phyloP scores from a whole-genome alignment of 2,329 filamentous ascomycete species.

The Orbilia oligospora region DNA sequence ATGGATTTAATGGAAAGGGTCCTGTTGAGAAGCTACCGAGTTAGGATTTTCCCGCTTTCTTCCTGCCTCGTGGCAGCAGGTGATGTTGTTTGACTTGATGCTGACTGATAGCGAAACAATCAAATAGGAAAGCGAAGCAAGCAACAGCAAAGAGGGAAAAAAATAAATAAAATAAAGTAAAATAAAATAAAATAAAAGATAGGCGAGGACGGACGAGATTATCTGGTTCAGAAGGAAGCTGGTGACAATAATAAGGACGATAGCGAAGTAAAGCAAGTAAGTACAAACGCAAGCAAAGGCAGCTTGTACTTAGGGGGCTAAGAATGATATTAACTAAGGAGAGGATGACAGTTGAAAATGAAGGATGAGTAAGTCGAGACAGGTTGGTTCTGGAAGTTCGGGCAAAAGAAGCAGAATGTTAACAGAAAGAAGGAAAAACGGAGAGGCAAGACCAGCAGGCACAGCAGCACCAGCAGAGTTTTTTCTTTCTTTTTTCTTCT shows the following conservation, averaged over 20 bases:
- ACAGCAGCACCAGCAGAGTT: slow-evolving; percentile 17
- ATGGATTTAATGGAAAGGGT: neutral
- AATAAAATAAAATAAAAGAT: neutral
- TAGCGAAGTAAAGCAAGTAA: neutral
- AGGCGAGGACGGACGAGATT: slow-evolving; percentile 2
- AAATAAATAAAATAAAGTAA: slow-evolving; percentile 23
- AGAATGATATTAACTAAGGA: slow-evolving; percentile 22
- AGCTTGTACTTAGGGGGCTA: neutral
- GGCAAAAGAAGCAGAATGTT: slow-evolving; percentile 22
- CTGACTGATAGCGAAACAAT: slow-evolving; percentile 30
- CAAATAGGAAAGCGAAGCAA: slow-evolving; percentile 20
- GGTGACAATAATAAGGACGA: neutral
- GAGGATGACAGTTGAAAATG: slow-evolving; percentile 22
- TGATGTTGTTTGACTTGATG: slow-evolving; percentile 17
- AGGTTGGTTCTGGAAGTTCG: slow-evolving; percentile 31
- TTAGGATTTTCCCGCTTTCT: slow-evolving; percentile 32
- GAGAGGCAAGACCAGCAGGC: slow-evolving; percentile 27
- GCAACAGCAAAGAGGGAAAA: slow-evolving; percentile 21
- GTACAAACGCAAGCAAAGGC: neutral
- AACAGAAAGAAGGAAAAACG: slow-evolving; percentile 21
- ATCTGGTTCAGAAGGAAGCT: neutral
- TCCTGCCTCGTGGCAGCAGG: slow-evolving; percentile 33
- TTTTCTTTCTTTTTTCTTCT: slow-evolving; percentile 16
- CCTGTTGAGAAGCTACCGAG: slow-evolving; percentile 25
- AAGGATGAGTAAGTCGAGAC: slow-evolving; percentile 14